Conservation (phyloP, 805 yeast genomes). For the Candida methanosorbosa region DNA sequence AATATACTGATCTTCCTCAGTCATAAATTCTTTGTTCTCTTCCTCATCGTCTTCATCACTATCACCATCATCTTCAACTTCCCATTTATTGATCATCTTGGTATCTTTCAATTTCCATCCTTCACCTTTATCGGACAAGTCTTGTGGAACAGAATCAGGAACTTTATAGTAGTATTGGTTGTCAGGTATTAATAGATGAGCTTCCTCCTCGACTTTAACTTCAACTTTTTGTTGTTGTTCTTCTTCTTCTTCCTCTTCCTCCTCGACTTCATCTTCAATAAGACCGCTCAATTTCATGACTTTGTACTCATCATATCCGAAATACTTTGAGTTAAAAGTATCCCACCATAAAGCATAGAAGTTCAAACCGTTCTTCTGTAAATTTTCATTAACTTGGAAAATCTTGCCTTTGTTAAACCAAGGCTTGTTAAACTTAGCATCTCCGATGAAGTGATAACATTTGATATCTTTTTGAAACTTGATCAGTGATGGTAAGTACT, state of each 20-base stretch:
- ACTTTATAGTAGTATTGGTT: too few species aligned
- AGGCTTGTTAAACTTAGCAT: conserved; percentile 49
- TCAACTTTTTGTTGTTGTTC: neutral
- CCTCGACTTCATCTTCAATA: neutral
- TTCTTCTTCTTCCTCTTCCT: neutral
- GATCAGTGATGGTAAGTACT: conserved; percentile 25
- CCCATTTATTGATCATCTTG: conserved; percentile 13
- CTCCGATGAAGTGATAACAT: conserved; percentile 62
- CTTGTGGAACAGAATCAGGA: conserved; percentile 2
- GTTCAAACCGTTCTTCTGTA: conserved; percentile 3
- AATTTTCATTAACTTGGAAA: conserved; percentile 2
- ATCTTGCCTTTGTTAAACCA: conserved; percentile 12
- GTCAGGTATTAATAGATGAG: too few species aligned
- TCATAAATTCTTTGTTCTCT: neutral
- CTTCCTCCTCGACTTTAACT: too few species aligned
- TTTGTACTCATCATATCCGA: conserved; percentile 2
- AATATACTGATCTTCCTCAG: conserved; percentile 13
- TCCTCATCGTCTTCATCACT: neutral
- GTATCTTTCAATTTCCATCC: conserved; percentile 22
- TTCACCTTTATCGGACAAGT: conserved; percentile 20
- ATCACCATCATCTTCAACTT: conserved; percentile 1
- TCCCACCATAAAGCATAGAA: conserved; percentile 24
- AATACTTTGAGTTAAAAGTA: conserved; percentile 9
- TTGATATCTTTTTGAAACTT: conserved; percentile 29
- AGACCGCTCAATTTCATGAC: neutral